Evolutionary conservation across 352 stramenopile species (phyloP).

Genomic region (Phytophthora pinifolia): DNA sequence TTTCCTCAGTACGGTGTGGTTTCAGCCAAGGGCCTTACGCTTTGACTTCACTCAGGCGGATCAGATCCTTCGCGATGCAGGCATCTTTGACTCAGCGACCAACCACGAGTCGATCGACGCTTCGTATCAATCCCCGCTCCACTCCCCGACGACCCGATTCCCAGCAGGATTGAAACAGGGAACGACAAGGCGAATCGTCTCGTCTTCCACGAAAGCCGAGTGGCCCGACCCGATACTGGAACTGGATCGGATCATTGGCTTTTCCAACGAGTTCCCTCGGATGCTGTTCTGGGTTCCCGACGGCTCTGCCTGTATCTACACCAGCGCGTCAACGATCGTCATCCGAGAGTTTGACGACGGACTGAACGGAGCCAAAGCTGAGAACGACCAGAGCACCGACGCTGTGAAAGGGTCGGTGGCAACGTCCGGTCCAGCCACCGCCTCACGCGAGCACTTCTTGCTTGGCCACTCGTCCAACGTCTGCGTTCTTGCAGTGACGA

Average conservation of each 20-base stretch:
- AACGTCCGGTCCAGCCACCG: neutral
- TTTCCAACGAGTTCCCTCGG: constrained; percentile 50
- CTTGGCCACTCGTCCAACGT: constrained; percentile 39
- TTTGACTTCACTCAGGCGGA: constrained; percentile 30
- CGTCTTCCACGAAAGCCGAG: constrained; percentile 40
- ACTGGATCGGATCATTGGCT: constrained; percentile 59
- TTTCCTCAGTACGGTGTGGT: neutral
- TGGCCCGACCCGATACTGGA: constrained; percentile 71
- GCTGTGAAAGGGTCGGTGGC: constrained; percentile 24
- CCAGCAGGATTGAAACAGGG: constrained; percentile 13
- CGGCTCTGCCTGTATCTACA: constrained; percentile 52
- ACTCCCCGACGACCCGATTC: constrained; percentile 10
- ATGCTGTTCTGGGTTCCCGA: constrained; percentile 54
- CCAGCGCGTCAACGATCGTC: constrained; percentile 66
- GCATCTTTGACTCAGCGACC: constrained; percentile 26
- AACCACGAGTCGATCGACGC: constrained; percentile 12
- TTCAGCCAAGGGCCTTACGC: neutral
- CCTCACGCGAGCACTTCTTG: constrained; percentile 38
- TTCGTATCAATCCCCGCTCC: constrained; percentile 11
- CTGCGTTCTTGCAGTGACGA: constrained; percentile 44
- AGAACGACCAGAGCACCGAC: constrained; percentile 9
- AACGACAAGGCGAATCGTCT: constrained; percentile 13
- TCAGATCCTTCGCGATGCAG: constrained; percentile 46
- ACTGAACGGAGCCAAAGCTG: neutral
- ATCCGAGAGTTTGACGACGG: constrained; percentile 38